Evolutionary conservation across 2,329 filamentous ascomycete species (phyloP).

Genomic region (Sporothrix sp.): DNA sequence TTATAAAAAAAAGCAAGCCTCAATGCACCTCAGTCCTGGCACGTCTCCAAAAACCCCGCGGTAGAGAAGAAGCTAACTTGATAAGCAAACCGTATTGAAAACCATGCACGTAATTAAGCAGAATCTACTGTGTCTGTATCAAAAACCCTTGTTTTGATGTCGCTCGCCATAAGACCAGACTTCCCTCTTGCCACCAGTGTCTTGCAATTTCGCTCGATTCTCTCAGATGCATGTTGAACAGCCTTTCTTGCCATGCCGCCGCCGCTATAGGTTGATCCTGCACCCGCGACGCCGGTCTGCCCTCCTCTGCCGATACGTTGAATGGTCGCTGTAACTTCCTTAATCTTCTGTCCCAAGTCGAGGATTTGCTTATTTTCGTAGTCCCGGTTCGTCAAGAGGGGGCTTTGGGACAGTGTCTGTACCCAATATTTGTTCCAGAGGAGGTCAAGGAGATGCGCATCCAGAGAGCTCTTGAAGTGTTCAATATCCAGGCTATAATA

Average conservation of each 20-base stretch:
- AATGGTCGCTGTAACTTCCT: slow-evolving; percentile 44
- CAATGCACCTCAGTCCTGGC: too few relatives aligned
- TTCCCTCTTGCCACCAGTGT: slow-evolving; percentile 52
- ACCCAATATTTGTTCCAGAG: slow-evolving; percentile 99
- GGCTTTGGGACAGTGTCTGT: slow-evolving; percentile 83
- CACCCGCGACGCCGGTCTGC: slow-evolving; percentile 20
- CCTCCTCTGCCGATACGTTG: slow-evolving; percentile 23
- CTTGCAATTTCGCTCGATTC: slow-evolving; percentile 51
- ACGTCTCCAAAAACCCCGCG: too few relatives aligned
- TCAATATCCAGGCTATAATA: slow-evolving; percentile 91
- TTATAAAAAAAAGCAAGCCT: too few relatives aligned
- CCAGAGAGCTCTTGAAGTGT: slow-evolving; percentile 89
- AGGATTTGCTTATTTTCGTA: slow-evolving; percentile 87
- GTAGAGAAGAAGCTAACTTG: too few relatives aligned
- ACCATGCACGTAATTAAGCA: too few relatives aligned
- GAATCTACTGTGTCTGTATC: neutral
- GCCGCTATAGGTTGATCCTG: slow-evolving; percentile 21
- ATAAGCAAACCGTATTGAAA: too few relatives aligned
- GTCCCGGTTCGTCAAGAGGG: slow-evolving; percentile 83
- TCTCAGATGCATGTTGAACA: slow-evolving; percentile 43
- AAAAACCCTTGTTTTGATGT: slow-evolving; percentile 56
- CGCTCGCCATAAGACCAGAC: slow-evolving; percentile 51
- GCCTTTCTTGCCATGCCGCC: slow-evolving; percentile 20
- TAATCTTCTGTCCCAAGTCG: slow-evolving; percentile 76
- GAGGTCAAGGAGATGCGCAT: slow-evolving; percentile 73